Evolutionary conservation across 2,329 filamentous ascomycete genomes (phyloP), one percentile per base, ranked within the genome.

Genomic region (Alternaria arbusti): DNA sequence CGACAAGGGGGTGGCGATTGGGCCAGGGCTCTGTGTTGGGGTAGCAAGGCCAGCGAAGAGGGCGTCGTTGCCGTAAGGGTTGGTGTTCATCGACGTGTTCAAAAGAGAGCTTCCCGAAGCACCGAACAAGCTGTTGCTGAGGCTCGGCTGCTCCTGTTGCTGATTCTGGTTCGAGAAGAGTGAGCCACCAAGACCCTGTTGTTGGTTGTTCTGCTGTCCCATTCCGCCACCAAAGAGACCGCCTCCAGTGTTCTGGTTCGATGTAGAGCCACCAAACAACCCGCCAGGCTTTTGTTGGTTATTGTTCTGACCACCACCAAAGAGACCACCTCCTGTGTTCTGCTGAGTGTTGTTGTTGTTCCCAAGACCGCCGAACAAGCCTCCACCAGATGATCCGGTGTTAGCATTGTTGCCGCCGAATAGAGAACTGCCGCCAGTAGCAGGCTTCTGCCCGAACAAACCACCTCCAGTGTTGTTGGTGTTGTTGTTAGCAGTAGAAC

Each of bases 11-110:
- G 95, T 98, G 9, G 95, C 96, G 68, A 99, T 86, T 4, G 96
- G 96, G 3, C 96, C 96, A 4, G 94, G 92, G 73, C 94, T 87
- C 55, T 94, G 79, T 79, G 86, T 82, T 81, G 92, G 81, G 75
- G 89, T 76, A 70, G 85, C 85, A 15, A 97, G 83, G 57, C 90
- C 91, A 30, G 90, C 88, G 80, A 98, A 98, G 20, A 99, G 86
- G 1, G 93, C 93, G 49, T 92, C 88, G 57, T 92, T 94, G 44
- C 96, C 96, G 75, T 97, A 99, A 0, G 96, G 95, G 56, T 92
- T 93, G n/a, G 89, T 93, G 74, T 91, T 82, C 67, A 84, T 82
- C 22, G 76, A 79, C 52, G 86, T 86, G 65, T 85, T 84, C 64
- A 86, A 83, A 44, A 78, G 49, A 22, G 75, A 75, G 63, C 84